phyloP scores from a whole-genome alignment of 2,329 filamentous ascomycete species.

The Fusarium pseudograminearum region DNA sequence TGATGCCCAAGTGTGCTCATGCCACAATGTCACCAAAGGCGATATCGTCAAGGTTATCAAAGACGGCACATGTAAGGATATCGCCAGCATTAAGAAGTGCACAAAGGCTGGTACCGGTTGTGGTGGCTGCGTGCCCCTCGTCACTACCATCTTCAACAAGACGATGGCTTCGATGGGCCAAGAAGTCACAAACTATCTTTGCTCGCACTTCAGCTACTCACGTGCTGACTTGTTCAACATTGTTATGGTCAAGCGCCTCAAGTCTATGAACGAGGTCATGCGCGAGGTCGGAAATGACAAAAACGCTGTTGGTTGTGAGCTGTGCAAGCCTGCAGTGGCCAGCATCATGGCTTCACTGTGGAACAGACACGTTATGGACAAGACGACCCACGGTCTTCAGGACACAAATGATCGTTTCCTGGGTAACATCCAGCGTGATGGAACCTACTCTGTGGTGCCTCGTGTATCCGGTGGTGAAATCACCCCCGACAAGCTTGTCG shows the following conservation, averaged over 20 bases:
- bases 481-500: slow-evolving; percentile 85
- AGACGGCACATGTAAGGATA: slow-evolving; percentile 81
- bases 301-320: slow-evolving; percentile 82
- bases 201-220: slow-evolving; percentile 85
- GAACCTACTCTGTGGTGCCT: slow-evolving; percentile 89
- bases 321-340: slow-evolving; percentile 85
- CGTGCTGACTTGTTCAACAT: slow-evolving; percentile 93
- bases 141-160: slow-evolving; percentile 90
- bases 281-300: slow-evolving; percentile 77
- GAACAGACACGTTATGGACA: slow-evolving; percentile 85
- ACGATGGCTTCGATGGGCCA: slow-evolving; percentile 87
- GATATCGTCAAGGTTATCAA: slow-evolving; percentile 80
- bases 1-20: slow-evolving; percentile 91
- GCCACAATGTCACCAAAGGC: slow-evolving; percentile 91
- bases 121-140: slow-evolving; percentile 88
- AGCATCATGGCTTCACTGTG: slow-evolving; percentile 85
- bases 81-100: slow-evolving; percentile 86
- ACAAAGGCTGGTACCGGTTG: slow-evolving; percentile 94
- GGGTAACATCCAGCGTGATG: slow-evolving; percentile 91
- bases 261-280: slow-evolving; percentile 82
- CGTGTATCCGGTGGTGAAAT: slow-evolving; percentile 88
- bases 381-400: slow-evolving; percentile 78
- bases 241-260: slow-evolving; percentile 82
- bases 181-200: slow-evolving; percentile 88
- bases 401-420: slow-evolving; percentile 92